Percentiles rank a stretch among this genome's conserved stretches.
phyloP scores from a whole-genome alignment of 2,329 filamentous ascomycete species.

The Fusarium oligoseptatum region DNA sequence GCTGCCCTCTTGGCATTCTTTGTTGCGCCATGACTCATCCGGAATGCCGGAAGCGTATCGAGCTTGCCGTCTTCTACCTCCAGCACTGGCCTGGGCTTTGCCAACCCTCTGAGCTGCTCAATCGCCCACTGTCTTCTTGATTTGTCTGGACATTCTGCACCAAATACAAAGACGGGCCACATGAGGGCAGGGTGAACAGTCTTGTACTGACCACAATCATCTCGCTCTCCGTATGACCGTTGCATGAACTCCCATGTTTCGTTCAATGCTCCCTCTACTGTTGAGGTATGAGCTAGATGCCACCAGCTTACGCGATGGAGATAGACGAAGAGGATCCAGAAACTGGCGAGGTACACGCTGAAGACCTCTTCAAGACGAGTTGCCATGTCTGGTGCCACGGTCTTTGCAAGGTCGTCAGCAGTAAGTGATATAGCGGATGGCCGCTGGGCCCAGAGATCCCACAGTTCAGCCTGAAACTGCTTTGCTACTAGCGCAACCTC shows the following conservation, averaged over 20 bases:
- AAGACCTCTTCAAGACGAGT: conserved; percentile 17
- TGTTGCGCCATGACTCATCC: conserved; percentile 8
- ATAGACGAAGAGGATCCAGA: conserved; percentile 24
- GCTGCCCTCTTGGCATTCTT: conserved; percentile 13
- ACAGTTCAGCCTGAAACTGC: conserved; percentile 9
- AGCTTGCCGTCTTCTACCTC: conserved; percentile 1
- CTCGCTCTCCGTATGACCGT: conserved; percentile 5
- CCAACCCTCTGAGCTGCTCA: conserved; percentile 11
- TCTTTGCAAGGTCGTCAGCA: neutral
- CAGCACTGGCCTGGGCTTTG: conserved; percentile 4
- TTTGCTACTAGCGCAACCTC: conserved; percentile 13
- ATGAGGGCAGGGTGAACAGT: conserved; percentile 20
- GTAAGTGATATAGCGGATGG: conserved; percentile 13
- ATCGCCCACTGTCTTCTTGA: conserved; percentile 13
- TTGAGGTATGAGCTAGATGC: conserved; percentile 17
- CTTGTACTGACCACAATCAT: conserved; percentile 3
- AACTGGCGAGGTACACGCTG: conserved; percentile 24
- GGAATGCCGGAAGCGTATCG: conserved; percentile 11
- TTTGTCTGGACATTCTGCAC: conserved; percentile 1
- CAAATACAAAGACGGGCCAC: conserved; percentile 25
- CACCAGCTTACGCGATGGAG: conserved; percentile 24
- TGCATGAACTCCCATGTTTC: conserved; percentile 19
- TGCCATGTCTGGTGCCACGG: conserved; percentile 13
- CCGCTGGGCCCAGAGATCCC: conserved; percentile 16
- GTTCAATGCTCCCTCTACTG: conserved; percentile 6